Evolutionary conservation across 495 filamentous ascomycete genomes (phyloP).

Genomic region (Cercophora scortea): DNA sequence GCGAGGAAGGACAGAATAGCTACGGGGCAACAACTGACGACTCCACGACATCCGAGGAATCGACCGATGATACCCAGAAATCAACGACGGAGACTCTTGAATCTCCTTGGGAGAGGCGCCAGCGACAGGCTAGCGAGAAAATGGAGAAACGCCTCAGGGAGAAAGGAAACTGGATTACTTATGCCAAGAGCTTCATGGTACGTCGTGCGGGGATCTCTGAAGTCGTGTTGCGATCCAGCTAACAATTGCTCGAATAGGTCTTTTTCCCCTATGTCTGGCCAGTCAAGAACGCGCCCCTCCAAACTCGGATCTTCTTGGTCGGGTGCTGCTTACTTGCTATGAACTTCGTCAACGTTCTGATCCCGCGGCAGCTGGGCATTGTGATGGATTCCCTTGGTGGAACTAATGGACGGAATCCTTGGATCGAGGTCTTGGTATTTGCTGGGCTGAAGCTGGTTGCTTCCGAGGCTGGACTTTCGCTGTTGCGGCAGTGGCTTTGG

Average conservation of each 20-base stretch:
- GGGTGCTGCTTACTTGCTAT: slow-evolving; percentile 52
- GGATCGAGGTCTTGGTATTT: slow-evolving; percentile 48
- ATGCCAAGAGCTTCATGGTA: slow-evolving; percentile 54
- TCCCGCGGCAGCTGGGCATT: slow-evolving; percentile 60
- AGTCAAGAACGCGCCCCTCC: slow-evolving; percentile 43
- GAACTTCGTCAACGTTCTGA: slow-evolving; percentile 55
- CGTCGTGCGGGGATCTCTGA: slow-evolving; percentile 8
- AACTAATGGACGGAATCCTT: slow-evolving; percentile 35
- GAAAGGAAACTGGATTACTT: slow-evolving; percentile 57
- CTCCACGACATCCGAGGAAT: slow-evolving; percentile 14
- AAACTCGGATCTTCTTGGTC: slow-evolving; percentile 48
- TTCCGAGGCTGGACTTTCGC: slow-evolving; percentile 48
- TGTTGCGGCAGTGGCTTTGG: slow-evolving; percentile 54
- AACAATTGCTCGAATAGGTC: slow-evolving; percentile 25
- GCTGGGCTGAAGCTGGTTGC: slow-evolving; percentile 45
- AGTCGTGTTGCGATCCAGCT: background rate
- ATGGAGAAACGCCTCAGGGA: slow-evolving; percentile 52
- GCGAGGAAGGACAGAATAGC: slow-evolving; percentile 17
- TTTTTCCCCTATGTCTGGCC: slow-evolving; percentile 64
- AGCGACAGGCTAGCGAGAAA: slow-evolving; percentile 40
- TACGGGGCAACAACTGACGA: slow-evolving; percentile 36
- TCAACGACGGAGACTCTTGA: slow-evolving; percentile 31
- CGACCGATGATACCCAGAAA: slow-evolving; percentile 18
- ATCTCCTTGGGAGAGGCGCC: slow-evolving; percentile 41
- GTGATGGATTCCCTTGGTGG: slow-evolving; percentile 48